These are phyloP conservation scores for Middelhovenomyces tepae DNA, from an alignment of 805 yeast species.

Conservation along the genomic window DNA sequence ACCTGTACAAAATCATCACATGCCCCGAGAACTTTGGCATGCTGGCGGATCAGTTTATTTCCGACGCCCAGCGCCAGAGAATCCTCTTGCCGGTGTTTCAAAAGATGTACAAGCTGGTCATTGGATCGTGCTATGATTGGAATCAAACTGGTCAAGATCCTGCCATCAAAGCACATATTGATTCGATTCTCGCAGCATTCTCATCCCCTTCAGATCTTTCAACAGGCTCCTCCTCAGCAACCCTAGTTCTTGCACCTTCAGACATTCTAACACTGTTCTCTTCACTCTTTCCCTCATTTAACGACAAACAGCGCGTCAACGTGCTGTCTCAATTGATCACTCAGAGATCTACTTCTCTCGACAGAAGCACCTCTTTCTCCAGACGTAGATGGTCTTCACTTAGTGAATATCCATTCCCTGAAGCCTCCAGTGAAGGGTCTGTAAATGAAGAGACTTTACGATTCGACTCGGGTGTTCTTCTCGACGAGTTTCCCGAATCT, in stretches of 20 bases:
- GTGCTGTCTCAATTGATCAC: no score
- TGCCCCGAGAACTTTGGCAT: constrained; percentile 19
- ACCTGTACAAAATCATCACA: constrained; percentile 11
- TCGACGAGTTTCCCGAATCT: constrained; percentile 12
- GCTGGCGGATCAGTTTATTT: constrained; percentile 14
- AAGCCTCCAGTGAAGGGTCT: constrained; percentile 1
- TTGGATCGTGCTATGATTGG: constrained; percentile 8
- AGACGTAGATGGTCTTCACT: constrained; percentile 2
- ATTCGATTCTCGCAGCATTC: constrained; percentile 10
- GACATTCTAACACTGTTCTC: constrained; percentile 24
- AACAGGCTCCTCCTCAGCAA: constrained; percentile 4
- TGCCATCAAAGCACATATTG: constrained; percentile 7
- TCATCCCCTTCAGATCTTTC: neutral
- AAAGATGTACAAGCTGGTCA: constrained; percentile 7
- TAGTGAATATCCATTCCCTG: neutral
- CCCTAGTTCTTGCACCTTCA: constrained; percentile 24
- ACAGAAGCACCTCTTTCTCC: constrained; percentile 2
- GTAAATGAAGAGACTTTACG: neutral
- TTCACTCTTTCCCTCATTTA: constrained; percentile 18
- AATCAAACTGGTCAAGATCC: constrained; percentile 6
- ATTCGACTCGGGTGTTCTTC: neutral
- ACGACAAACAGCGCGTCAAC: no score
- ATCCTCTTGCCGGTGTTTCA: constrained; percentile 15
- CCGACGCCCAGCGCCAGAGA: constrained; percentile 18
- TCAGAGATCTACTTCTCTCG: constrained; percentile 6